phyloP scores from a whole-genome alignment of 805 yeast genomes.

The Starmerella gropengiesseri region DNA sequence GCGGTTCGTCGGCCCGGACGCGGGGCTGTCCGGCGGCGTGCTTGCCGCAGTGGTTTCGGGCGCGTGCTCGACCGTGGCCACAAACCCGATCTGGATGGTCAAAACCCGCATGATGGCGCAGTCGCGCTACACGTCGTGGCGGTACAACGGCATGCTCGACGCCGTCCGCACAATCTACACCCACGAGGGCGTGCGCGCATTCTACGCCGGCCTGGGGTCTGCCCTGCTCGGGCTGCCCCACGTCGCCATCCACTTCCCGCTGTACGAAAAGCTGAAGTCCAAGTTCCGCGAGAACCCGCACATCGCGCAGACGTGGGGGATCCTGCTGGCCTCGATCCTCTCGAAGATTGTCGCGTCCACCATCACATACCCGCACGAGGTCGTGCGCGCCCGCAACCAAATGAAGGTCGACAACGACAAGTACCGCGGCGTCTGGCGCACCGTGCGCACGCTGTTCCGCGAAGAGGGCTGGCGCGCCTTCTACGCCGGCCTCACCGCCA shows the following conservation, averaged over 20 bases:
- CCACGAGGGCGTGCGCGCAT: constrained; percentile 68
- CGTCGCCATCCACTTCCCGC: constrained; percentile 93
- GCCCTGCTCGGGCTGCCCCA: constrained; percentile 83
- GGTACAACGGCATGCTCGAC: constrained; percentile 69
- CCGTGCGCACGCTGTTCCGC: constrained; percentile 35
- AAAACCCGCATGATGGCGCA: constrained; percentile 84
- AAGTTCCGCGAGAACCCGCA: constrained; percentile 12
- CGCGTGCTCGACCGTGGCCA: constrained; percentile 65
- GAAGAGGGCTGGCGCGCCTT: constrained; percentile 74
- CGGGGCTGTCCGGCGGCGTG: constrained; percentile 31
- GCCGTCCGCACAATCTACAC: constrained; percentile 71
- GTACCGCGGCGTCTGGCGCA: constrained; percentile 30
- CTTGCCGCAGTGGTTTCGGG: constrained; percentile 80
- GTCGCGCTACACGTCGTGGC: constrained; percentile 28
- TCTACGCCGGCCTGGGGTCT: constrained; percentile 83
- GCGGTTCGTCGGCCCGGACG: constrained; percentile 24
- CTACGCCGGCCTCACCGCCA: constrained; percentile 80
- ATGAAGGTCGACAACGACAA: constrained; percentile 29
- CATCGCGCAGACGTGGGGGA: constrained; percentile 30
- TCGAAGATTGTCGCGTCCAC: constrained; percentile 85
- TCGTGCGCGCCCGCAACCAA: constrained; percentile 83
- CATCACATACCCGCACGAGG: constrained; percentile 91
- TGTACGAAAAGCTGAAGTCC: constrained; percentile 69
- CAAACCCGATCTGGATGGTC: constrained; percentile 92
- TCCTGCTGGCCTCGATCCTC: constrained; percentile 57